phyloP scores from a whole-genome alignment of 495 filamentous ascomycete species.

The Podospora pseudopauciseta region DNA sequence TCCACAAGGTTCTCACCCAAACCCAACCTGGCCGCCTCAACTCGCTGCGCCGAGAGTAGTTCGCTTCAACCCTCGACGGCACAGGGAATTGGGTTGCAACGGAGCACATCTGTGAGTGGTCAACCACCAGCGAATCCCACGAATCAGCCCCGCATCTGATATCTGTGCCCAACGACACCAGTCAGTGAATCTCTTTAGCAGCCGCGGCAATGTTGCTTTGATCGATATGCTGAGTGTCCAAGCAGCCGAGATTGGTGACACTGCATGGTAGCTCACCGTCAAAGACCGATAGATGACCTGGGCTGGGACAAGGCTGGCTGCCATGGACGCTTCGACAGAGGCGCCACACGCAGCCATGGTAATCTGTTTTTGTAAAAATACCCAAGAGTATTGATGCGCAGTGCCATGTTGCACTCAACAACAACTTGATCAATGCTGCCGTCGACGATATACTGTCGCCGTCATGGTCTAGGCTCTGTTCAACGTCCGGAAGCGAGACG shows the following conservation, averaged over 20 bases:
- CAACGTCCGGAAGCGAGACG: neutral
- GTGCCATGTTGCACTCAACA: too few relatives aligned
- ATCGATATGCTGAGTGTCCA: neutral
- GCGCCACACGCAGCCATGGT: neutral
- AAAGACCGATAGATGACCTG: neutral
- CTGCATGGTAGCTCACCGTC: slow-evolving; percentile 14
- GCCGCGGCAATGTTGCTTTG: neutral
- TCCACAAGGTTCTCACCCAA: slow-evolving; percentile 12
- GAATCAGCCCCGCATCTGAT: slow-evolving; percentile 4
- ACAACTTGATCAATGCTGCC: neutral
- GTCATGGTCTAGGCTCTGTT: neutral
- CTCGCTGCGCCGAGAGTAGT: neutral
- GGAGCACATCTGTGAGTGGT: neutral
- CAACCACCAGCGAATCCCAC: neutral
- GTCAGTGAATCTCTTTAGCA: slow-evolving; percentile 3
- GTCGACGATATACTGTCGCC: neutral
- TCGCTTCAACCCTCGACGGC: slow-evolving; percentile 1
- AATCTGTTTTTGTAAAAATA: neutral
- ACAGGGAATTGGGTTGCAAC: slow-evolving; percentile 12
- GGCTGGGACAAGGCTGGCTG: slow-evolving; percentile 4
- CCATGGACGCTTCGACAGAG: slow-evolving; percentile 2
- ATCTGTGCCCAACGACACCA: slow-evolving; percentile 10
- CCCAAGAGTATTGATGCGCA: too few relatives aligned
- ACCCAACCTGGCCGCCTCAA: neutral
- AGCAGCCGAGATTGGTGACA: slow-evolving; percentile 5